Evolutionary conservation across 306 rosid genomes (phyloP), one percentile per base, ranked within the genome.

Genomic region (Trichosanthes cucumerina): DNA sequence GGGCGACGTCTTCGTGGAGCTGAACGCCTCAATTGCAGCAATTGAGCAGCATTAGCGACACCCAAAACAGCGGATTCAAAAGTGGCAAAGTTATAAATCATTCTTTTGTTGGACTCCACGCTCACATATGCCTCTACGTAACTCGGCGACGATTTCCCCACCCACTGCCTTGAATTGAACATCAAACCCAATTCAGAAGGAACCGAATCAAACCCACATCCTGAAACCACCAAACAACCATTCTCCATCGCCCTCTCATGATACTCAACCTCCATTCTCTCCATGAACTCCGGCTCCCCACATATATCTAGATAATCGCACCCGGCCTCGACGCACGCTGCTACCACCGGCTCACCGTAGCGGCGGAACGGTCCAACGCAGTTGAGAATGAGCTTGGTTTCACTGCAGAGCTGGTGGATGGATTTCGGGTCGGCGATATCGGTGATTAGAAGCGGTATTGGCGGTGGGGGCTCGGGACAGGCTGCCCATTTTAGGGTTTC

Each of bases 241-340:
- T 21, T 82, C 77, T 90, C 78, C 53, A 74, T 15, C 0, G 91
- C 88, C 79, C 5, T 62, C 6, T 78, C 86, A 9, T 88, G 91
- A 78, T 85, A 86, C 63, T 79, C 75, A 0, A 81, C 88, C 81
- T 89, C 96, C 79, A 88, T 81, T 59, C 91, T 87, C 80, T 90
- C 97, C 96, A 91, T 91, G 85, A 93, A 93, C 85, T 91, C 98
- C 4, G 91, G 59, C 89, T 91, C 98, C 6, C 98, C 98, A 24
- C 90, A 87, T 38, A 93, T 87, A 62, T 90, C 98, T 76, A 91
- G 80, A 80, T 93, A 93, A 78, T 91, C 93, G 41, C 93, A 89
- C 4, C 97, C 97, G 12, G 84, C 26, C 19, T 82, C 91, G 1
- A 39, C 92, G 79, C 98, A 93, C 0, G 98, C 96, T 3, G 88